Base-by-base conservation (phyloP, 805 yeast genomes). In the Pichia thaimueangensis region DNA sequence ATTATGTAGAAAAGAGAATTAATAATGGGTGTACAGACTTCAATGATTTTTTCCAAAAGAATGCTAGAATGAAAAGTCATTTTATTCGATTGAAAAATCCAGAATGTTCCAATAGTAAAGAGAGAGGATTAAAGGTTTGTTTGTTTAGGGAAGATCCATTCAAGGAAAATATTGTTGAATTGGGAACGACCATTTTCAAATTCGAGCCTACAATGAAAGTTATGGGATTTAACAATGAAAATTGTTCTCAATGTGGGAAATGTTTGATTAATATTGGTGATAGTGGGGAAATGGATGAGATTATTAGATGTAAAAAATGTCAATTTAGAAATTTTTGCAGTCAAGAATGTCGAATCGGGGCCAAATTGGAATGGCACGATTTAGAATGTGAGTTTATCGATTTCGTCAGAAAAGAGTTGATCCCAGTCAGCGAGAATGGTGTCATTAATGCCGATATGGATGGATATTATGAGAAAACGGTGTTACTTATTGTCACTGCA, bases 201-300 rank as follows among this genome's bases (percentile, higher is more conserved):
- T 42, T 47, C 19, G 31, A 15, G 2, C 51, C 51, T 15, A 15
- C 38, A n/a, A 15, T 47, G 8, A 39, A 34, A 22, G 39, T 36
- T 17, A 36, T 45, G 20, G 41, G 38, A 21, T 35, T 39, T 21
- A 22, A 23, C 6, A 32, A 29, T 19, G 33, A 35, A 13, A 35
- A 38, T n/a, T 47, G 50, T 30, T 40, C 41, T 20, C 22, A 44
- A 28, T 47, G 50, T 31, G 34, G 43, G 8, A 32, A 36, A 24
- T 13, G 12, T 15, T 22, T 42, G 10, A 13, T 36, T 32, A 35
- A 40, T 28, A 22, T 27, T 28, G 35, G 12, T 3, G 24, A 27
- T 7, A 31, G 12, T 13, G 19, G 19, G 7, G 17, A 8, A 33
- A 13, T 7, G 22, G 6, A 23, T 31, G 15, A 37, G 20, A 32